phyloP scores from a whole-genome alignment of 2,329 filamentous ascomycete genomes.

The Microsporum ferrugineum region DNA sequence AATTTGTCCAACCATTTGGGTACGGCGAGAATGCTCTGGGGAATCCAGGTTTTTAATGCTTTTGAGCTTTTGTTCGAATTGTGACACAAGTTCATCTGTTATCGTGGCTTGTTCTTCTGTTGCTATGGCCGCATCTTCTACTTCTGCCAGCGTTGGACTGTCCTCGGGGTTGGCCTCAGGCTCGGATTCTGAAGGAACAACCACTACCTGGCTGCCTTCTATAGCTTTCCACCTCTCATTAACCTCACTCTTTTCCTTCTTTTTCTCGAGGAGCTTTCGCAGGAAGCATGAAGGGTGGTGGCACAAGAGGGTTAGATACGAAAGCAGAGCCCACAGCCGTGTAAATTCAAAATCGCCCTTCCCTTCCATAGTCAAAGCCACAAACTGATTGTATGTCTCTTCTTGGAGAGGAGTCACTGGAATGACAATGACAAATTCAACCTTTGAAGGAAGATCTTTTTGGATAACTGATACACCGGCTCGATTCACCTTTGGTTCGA shows the following conservation, averaged over 20 bases:
- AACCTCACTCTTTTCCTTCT: constrained; percentile 8
- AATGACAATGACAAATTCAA: constrained; percentile 69
- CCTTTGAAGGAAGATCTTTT: constrained; percentile 59
- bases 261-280: constrained; percentile 36
- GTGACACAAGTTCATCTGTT: constrained; percentile 9
- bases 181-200: constrained; percentile 9
- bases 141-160: neutral
- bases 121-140: neutral
- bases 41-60: constrained; percentile 27
- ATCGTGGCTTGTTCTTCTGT: neutral
- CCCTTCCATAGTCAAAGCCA: constrained; percentile 24
- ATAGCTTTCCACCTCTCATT: neutral
- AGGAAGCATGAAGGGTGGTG: constrained; percentile 48
- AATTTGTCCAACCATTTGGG: constrained; percentile 55
- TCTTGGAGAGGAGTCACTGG: constrained; percentile 56
- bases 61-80: constrained; percentile 21
- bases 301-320: constrained; percentile 43
- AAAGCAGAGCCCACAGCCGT: constrained; percentile 45
- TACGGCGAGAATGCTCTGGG: constrained; percentile 54
- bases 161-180: constrained; percentile 9
- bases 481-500: constrained; percentile 68
- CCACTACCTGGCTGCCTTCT: neutral
- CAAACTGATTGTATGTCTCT: constrained; percentile 48
- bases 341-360: constrained; percentile 28
- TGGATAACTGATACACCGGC: constrained; percentile 57